phyloP scores from a whole-genome alignment of 768 basidiomycete genomes.

The Pholiota microspora region DNA sequence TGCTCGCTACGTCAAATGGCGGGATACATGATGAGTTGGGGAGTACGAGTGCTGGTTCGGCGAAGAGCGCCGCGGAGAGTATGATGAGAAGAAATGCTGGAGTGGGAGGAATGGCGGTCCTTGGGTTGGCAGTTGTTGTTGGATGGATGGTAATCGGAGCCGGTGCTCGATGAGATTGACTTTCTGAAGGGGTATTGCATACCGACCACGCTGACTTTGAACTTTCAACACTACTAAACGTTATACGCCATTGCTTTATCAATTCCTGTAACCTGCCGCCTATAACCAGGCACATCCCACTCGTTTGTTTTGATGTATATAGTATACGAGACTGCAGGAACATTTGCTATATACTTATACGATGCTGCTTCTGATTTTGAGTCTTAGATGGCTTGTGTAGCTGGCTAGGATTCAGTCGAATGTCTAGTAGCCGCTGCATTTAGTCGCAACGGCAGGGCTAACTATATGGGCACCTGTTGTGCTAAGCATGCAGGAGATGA shows the following conservation, averaged over 20 bases:
- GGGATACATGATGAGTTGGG: conserved; percentile 25
- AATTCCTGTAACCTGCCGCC: no score
- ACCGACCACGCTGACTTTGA: no score
- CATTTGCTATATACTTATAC: background rate
- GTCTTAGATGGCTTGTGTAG: no score
- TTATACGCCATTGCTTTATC: background rate
- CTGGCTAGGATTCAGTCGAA: no score
- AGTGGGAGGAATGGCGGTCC: background rate
- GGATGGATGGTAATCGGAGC: background rate
- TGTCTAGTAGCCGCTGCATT: no score
- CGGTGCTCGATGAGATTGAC: background rate
- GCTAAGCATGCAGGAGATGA: no score
- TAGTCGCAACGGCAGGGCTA: no score
- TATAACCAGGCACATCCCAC: no score
- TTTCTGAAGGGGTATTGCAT: background rate
- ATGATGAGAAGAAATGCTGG: background rate
- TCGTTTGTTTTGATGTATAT: background rate
- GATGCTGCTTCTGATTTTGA: no score
- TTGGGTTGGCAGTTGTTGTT: background rate
- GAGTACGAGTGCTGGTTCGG: conserved; percentile 30
- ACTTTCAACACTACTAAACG: background rate
- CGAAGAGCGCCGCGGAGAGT: background rate
- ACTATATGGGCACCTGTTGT: no score
- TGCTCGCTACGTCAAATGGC: conserved; percentile 65
- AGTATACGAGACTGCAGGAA: background rate